Base-by-base conservation (phyloP, 306 rosid genomes). In the Myrica gale region DNA sequence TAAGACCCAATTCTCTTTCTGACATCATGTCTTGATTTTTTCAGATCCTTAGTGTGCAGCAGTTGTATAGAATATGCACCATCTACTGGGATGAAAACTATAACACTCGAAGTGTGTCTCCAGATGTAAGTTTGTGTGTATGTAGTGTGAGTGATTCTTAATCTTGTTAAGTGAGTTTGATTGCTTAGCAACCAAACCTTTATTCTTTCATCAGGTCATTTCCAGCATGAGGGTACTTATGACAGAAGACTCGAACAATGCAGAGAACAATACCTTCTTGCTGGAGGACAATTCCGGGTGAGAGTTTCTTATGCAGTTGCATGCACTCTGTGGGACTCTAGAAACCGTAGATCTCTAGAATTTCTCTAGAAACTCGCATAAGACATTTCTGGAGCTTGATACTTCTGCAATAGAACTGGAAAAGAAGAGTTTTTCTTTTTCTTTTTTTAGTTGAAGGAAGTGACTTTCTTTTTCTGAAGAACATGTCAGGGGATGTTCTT, bases 11-110 rank as follows among this genome's bases (percentile, higher is more conserved):
- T 58, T 70, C 50, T 75, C 79, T 79, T 58, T 74, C 84, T 75
- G 52, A 47, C 62, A 9, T 41, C 41, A 46, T 60, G 58, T 65
- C 63, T 73, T 71, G 43, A n/a, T 45, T 71, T 78, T 79, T 73
- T 61, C 90, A 96, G 99, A 87, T 96, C 90, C 84, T 96, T 82
- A 92, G 99, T 66, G 99, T 96, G 75, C 99, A 96, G 89, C 99
- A 96, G 81, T 91, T 96, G 67, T 96, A 96, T 78, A 88, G 99
- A 90, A 90, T 96, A 83, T 96, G 99, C 71, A 92, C 98, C 12
- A 95, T 96, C 46, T 96, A 96, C 83, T 92, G 97, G 96, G 99
- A 96, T 55, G 99, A 96, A 72, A 92, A 90, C 80, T 96, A 96
- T 53, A 96, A 96, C 74, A 96, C 99, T 41, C 91, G 99, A 86